A percentile compares a stretch with the other conserved stretches of the same genome.
These are phyloP conservation scores for Boletus edulis DNA, from an alignment of 768 basidiomycete genomes.

Conservation along the genomic window DNA sequence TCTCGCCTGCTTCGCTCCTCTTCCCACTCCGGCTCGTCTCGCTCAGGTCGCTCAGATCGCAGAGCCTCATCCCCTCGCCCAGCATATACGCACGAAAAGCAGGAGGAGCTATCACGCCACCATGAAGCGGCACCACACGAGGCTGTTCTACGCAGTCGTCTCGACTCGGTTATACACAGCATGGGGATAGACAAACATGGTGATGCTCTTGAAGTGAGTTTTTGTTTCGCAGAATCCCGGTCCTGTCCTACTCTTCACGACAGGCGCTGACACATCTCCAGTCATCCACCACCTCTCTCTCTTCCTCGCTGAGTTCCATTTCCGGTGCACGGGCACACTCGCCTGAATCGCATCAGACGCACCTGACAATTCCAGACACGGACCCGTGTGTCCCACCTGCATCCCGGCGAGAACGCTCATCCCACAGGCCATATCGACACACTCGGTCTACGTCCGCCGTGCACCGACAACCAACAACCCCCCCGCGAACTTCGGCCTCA, in stretches of 20 bases:
- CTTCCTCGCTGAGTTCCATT: slow-evolving; percentile 30
- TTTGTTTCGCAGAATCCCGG: background rate
- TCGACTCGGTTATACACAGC: slow-evolving; percentile 50
- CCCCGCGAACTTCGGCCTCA: background rate
- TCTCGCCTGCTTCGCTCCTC: slow-evolving; percentile 26
- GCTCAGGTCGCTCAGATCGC: slow-evolving; percentile 20
- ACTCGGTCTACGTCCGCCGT: slow-evolving; percentile 13
- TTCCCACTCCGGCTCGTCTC: slow-evolving; percentile 27
- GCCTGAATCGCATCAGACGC: slow-evolving; percentile 26
- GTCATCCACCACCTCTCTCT: slow-evolving; percentile 26
- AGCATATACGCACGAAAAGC: slow-evolving; percentile 16
- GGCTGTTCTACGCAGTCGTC: slow-evolving; percentile 49
- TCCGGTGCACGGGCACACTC: slow-evolving; percentile 24
- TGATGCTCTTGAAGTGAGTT: slow-evolving; percentile 24
- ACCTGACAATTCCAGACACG: slow-evolving; percentile 21
- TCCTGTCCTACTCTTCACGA: slow-evolving; percentile 15
- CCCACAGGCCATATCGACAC: slow-evolving; percentile 7
- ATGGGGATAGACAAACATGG: slow-evolving; percentile 25
- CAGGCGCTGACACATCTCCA: slow-evolving; percentile 20
- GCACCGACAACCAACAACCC: slow-evolving; percentile 5
- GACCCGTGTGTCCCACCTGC: slow-evolving; percentile 7
- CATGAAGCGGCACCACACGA: slow-evolving; percentile 45
- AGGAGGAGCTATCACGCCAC: slow-evolving; percentile 19
- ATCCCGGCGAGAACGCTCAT: slow-evolving; percentile 2
- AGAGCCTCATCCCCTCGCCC: slow-evolving; percentile 16